Conservation (phyloP, 2,329 filamentous ascomycete genomes). For the Erysiphe pisi region DNA sequence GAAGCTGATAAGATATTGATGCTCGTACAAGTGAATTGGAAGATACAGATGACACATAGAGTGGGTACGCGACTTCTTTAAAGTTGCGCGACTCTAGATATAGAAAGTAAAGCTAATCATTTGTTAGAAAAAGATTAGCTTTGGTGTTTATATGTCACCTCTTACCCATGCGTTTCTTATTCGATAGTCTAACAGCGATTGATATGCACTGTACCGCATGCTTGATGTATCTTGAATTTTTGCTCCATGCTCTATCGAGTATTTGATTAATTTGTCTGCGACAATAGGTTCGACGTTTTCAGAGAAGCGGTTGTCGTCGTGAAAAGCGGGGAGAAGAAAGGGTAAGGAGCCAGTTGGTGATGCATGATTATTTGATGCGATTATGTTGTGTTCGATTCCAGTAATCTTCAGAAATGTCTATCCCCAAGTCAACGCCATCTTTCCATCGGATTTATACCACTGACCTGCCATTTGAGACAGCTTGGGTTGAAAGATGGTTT, state of each 20-base stretch:
- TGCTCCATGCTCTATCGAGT: constrained; percentile 47
- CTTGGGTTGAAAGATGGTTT: constrained; percentile 77
- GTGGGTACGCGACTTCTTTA: constrained; percentile 49
- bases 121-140: constrained; percentile 8
- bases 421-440: constrained; percentile 29
- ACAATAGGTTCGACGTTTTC: constrained; percentile 43
- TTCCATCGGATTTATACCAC: constrained; percentile 34
- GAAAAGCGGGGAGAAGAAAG: constrained; percentile 57
- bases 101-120: constrained; percentile 59
- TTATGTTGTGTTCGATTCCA: constrained; percentile 53
- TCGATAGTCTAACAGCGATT: constrained; percentile 61
- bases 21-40: constrained; percentile 51
- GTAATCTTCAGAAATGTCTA: constrained; percentile 76
- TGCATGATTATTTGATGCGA: constrained; percentile 80
- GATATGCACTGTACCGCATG: constrained; percentile 56
- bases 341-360: constrained; percentile 81
- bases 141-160: constrained; percentile 28
- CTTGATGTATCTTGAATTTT: constrained; percentile 42
- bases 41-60: constrained; percentile 62
- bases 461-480: constrained; percentile 93
- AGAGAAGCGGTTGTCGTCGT: constrained; percentile 35
- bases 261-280: constrained; percentile 58
- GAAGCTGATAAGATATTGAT: constrained; percentile 55
- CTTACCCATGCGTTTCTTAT: constrained; percentile 78
- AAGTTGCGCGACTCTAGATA: constrained; percentile 65